A percentile compares a stretch with the other conserved stretches of the same genome.
Evolutionary conservation across 768 basidiomycete genomes (phyloP).

Genomic region (Crepidotus variabilis): DNA sequence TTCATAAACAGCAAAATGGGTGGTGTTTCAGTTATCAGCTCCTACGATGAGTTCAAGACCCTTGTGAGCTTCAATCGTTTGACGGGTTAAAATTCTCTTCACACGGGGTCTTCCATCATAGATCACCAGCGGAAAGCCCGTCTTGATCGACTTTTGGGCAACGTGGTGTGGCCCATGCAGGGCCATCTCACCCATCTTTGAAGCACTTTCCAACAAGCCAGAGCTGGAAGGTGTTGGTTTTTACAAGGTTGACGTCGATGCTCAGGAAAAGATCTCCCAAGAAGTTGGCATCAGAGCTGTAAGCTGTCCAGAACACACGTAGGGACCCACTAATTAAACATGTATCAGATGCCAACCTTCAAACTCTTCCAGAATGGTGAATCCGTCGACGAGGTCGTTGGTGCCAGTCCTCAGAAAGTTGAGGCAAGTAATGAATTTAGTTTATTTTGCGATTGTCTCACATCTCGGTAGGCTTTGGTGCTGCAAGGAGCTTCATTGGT

Average conservation of each 20-base stretch:
- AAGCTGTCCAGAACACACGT: slow-evolving; percentile 21
- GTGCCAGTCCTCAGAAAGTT: slow-evolving; percentile 40
- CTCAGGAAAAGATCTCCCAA: slow-evolving; percentile 43
- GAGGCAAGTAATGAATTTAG: slow-evolving; percentile 26
- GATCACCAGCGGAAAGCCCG: slow-evolving; percentile 35
- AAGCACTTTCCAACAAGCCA: slow-evolving; percentile 40
- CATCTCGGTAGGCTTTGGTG: too few relatives aligned
- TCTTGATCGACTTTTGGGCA: slow-evolving; percentile 73
- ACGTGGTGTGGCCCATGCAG: slow-evolving; percentile 75
- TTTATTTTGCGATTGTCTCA: too few relatives aligned
- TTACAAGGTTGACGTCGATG: slow-evolving; percentile 76
- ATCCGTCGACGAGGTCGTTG: slow-evolving; percentile 37
- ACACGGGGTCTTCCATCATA: too few relatives aligned
- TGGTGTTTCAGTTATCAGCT: too few relatives aligned
- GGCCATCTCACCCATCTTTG: slow-evolving; percentile 61
- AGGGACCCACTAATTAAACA: not conserved
- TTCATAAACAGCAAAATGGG: too few relatives aligned
- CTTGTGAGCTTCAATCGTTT: too few relatives aligned
- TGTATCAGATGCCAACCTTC: slow-evolving; percentile 41
- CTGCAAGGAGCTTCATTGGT: too few relatives aligned
- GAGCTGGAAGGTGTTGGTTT: slow-evolving; percentile 40
- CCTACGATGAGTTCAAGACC: too few relatives aligned
- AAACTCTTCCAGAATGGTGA: slow-evolving; percentile 31
- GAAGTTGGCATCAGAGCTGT: slow-evolving; percentile 65
- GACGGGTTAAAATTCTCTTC: too few relatives aligned